Conservation (phyloP, 805 yeast genomes). For the Candida patagonica region DNA sequence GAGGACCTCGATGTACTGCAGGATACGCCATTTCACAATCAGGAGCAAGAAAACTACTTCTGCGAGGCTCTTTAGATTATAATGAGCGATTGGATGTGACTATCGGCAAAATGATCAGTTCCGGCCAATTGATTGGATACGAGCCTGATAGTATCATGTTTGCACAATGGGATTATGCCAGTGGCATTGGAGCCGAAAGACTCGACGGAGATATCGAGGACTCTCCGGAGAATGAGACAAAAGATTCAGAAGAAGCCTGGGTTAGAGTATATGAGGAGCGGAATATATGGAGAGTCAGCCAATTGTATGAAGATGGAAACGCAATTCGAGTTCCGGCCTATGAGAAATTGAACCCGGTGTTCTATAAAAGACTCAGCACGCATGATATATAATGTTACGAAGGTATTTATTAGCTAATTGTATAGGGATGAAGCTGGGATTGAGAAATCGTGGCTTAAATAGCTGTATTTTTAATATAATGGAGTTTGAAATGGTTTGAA, state of each 20-base stretch:
- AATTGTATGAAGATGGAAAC: slow-evolving; percentile 1
- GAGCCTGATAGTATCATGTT: slow-evolving; percentile 8
- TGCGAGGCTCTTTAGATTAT: slow-evolving; percentile 9
- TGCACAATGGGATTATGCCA: slow-evolving; percentile 9
- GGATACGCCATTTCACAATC: slow-evolving; percentile 10
- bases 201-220: slow-evolving; percentile 8
- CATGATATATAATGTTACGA: not conserved
- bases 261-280: slow-evolving; percentile 6
- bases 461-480: too few species aligned
- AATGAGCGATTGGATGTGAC: slow-evolving; percentile 10
- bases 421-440: not conserved
- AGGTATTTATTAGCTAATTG: not conserved
- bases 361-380: not conserved
- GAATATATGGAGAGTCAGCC: slow-evolving; percentile 9
- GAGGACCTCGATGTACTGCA: slow-evolving; percentile 7
- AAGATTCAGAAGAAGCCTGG: slow-evolving; percentile 5
- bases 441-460: not conserved
- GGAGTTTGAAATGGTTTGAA: not conserved
- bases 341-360: not conserved
- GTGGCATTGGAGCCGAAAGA: slow-evolving; percentile 8
- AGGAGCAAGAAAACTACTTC: slow-evolving; percentile 12
- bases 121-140: slow-evolving; percentile 4
- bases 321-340: not conserved
- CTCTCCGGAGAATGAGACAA: not conserved
- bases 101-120: slow-evolving; percentile 4